phyloP scores from a whole-genome alignment of 2,329 filamentous ascomycete genomes.

The Penicillium janthinellum region DNA sequence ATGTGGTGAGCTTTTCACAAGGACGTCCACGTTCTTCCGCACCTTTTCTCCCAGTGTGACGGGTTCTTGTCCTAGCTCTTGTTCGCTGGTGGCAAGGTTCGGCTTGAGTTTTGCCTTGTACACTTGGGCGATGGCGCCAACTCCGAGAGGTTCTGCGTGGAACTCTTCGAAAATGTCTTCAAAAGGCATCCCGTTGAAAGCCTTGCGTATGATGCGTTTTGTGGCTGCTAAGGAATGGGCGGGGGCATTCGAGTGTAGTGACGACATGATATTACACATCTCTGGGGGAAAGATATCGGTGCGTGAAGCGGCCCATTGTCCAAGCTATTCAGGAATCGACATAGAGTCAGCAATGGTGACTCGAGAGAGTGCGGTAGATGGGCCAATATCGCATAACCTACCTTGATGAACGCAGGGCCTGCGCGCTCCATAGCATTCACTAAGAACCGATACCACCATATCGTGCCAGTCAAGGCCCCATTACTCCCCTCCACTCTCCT shows the following conservation, averaged over 20 bases:
- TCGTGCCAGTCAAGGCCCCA: constrained; percentile 75
- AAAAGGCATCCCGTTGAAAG: constrained; percentile 78
- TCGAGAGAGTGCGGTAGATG: background rate
- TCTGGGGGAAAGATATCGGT: constrained; percentile 94
- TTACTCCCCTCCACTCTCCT: constrained; percentile 62
- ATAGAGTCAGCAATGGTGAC: background rate
- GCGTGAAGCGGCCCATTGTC: constrained; percentile 96
- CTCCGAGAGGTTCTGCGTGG: constrained; percentile 81
- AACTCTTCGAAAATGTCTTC: constrained; percentile 97
- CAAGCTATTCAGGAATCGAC: constrained; percentile 60
- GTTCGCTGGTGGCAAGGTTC: constrained; percentile 67
- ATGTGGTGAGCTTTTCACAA: constrained; percentile 83
- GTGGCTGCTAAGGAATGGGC: constrained; percentile 84
- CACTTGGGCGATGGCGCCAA: constrained; percentile 95
- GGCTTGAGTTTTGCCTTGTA: constrained; percentile 92
- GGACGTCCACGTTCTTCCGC: constrained; percentile 76
- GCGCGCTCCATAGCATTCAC: constrained; percentile 89
- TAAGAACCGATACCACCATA: constrained; percentile 94
- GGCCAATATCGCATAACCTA: constrained; percentile 36
- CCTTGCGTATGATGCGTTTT: constrained; percentile 74
- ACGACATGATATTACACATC: constrained; percentile 91
- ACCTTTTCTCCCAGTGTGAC: constrained; percentile 68
- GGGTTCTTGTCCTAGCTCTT: constrained; percentile 55
- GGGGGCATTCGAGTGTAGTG: constrained; percentile 89
- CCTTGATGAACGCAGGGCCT: constrained; percentile 96